These are phyloP conservation scores for Arthrinium puccinioides DNA, from an alignment of 2,329 filamentous ascomycete genomes.

Conservation along the genomic window DNA sequence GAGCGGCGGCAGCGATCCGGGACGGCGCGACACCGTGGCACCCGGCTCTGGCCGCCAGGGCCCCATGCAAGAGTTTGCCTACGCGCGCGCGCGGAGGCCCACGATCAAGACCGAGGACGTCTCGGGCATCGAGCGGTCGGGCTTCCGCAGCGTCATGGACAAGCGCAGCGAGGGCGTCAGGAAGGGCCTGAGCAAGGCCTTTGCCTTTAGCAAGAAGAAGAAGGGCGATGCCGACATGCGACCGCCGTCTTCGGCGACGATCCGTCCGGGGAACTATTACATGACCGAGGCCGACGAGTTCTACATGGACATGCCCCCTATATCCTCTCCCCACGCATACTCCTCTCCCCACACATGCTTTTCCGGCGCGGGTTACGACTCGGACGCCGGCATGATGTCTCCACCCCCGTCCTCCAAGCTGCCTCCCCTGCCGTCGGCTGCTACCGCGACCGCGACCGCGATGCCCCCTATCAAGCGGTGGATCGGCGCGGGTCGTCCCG, in stretches of 20 bases:
- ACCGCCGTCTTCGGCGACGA: constrained; percentile 29
- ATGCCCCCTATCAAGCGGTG: constrained; percentile 42
- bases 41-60: constrained; percentile 14
- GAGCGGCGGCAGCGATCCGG: constrained; percentile 29
- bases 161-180: constrained; percentile 49
- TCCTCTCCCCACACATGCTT: constrained; percentile 13
- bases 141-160: constrained; percentile 43
- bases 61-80: constrained; percentile 35
- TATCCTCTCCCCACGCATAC: constrained; percentile 9
- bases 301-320: constrained; percentile 12
- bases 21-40: constrained; percentile 20
- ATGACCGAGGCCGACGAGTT: constrained; percentile 15
- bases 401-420: constrained; percentile 37
- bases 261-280: constrained; percentile 19
- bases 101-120: constrained; percentile 41
- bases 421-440: constrained; percentile 29
- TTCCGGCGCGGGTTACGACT: constrained; percentile 10
- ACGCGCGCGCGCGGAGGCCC: constrained; percentile 33
- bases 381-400: constrained; percentile 15
- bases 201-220: constrained; percentile 44
- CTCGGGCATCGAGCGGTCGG: constrained; percentile 48
- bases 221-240: constrained; percentile 20
- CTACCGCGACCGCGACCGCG: constrained; percentile 13
- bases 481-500: constrained; percentile 40
- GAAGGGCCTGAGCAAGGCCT: constrained; percentile 45